Percentiles rank a stretch among this genome's conserved stretches.
phyloP scores from a whole-genome alignment of 192 early-diverging fungal genomes.

The Coemansia sp. region DNA sequence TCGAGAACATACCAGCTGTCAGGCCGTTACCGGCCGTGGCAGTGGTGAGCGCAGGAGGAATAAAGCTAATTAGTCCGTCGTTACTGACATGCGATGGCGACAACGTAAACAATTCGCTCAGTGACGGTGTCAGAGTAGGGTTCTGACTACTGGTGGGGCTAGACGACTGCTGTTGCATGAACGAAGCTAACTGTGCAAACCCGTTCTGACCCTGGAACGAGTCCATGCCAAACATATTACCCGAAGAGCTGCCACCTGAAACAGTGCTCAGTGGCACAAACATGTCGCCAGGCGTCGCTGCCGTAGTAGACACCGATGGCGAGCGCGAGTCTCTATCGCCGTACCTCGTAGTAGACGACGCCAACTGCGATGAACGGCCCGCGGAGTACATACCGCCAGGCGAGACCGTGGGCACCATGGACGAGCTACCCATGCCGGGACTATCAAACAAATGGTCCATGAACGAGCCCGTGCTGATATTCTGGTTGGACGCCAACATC shows the following conservation, averaged over 20 bases:
- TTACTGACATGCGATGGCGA: conserved; percentile 25
- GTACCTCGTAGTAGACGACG: neutral
- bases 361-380: neutral
- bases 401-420: conserved; percentile 15
- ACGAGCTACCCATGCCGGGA: neutral
- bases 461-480: conserved; percentile 53
- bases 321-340: conserved; percentile 15
- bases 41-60: conserved; percentile 15
- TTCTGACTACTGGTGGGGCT: conserved; percentile 13
- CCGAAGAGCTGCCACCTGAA: neutral
- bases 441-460: conserved; percentile 34
- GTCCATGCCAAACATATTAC: conserved; percentile 26
- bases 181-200: conserved; percentile 30
- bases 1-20: conserved; percentile 1
- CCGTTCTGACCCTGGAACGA: conserved; percentile 32
- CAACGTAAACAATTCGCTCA: conserved; percentile 43
- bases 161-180: conserved; percentile 24
- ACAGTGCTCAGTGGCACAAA: conserved; percentile 38
- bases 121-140: conserved; percentile 21
- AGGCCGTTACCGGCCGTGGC: neutral
- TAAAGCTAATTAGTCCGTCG: conserved; percentile 35
- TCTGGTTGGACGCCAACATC: conserved; percentile 49
- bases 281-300: conserved; percentile 42
- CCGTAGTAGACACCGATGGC: conserved; percentile 10
- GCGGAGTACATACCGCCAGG: neutral